Base-by-base conservation (phyloP, 345 rosid genomes). In the Bruguiera sexangula region DNA sequence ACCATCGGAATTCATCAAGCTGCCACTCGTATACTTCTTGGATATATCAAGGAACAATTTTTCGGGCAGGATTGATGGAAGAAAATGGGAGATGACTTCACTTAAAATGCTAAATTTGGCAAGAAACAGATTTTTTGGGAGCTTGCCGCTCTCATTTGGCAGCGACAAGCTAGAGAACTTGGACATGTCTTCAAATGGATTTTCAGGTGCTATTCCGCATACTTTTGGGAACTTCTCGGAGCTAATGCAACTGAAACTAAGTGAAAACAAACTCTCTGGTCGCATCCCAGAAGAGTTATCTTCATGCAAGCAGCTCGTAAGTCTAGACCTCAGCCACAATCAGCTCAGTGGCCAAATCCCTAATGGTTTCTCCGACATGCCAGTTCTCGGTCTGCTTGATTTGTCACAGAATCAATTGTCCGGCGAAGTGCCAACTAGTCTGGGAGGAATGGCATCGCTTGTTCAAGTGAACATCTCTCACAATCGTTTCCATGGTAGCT, bases 71-170 rank as follows among this genome's bases (percentile, higher is more conserved):
- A 65, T 89, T 9, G 85, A 79, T 20, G 73, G 69, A 6, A 76
- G 64, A 71, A 76, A 69, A 65, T 89, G 90, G 96, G 78, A 87
- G 46, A 93, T 91, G 96, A 76, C 84, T 53, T 82, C 89, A 5
- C 91, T 93, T 60, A 80, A 88, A 79, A 87, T 93, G 97, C 77
- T 93, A 69, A 85, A 84, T 71, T 81, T 94, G 63, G 87, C 83
- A 2, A 67, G 76, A 53, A 94, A 94, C 77, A 68, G 73, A n/a
- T 85, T 94, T 64, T 78, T 43, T 0, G 96, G 96, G 15, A 69
- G 66, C 31, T 82, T 94, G 76, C 96, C 96, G 0, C 60, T 64
- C 43, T 75, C 78, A 21, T 85, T 88, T 53, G 90, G 90, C 31
- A 82, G 91, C 60, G 79, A 84, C 27, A 82, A 61, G 69, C 78